A percentile compares a stretch with the other conserved stretches of the same genome.
Conservation (phyloP, 768 basidiomycete genomes). For the Auricularia sp. region DNA sequence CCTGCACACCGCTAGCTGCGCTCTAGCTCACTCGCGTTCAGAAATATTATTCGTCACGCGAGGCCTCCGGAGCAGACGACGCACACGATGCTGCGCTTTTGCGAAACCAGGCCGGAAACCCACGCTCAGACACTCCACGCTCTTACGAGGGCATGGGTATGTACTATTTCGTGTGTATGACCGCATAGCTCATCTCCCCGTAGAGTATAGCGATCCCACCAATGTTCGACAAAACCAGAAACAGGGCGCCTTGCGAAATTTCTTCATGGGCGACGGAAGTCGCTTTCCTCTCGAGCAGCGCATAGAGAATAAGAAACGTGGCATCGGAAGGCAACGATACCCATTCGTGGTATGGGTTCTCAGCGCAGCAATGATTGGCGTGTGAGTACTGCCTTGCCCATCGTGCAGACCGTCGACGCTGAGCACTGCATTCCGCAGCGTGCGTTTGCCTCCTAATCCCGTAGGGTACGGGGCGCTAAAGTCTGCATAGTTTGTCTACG, state of each 20-base stretch:
- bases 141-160: constrained; percentile 21
- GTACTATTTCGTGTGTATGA: background rate
- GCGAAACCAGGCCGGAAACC: constrained; percentile 33
- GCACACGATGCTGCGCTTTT: constrained; percentile 31
- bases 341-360: constrained; percentile 44
- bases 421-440: constrained; percentile 17
- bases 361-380: constrained; percentile 23
- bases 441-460: constrained; percentile 23
- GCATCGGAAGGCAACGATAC: constrained; percentile 71
- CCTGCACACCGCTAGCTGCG: background rate
- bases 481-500: constrained; percentile 73
- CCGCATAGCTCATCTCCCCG: background rate
- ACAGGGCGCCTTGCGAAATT: constrained; percentile 26
- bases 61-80: constrained; percentile 10
- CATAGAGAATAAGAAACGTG: constrained; percentile 80
- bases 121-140: constrained; percentile 38
- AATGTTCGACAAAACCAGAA: constrained; percentile 23
- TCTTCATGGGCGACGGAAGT: constrained; percentile 17
- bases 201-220: constrained; percentile 58
- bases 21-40: constrained; percentile 3
- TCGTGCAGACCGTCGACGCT: constrained; percentile 8
- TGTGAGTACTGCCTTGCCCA: constrained; percentile 15
- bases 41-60: constrained; percentile 10
- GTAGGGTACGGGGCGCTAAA: background rate
- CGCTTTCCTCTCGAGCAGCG: constrained; percentile 62